Evolutionary conservation across 106 monocot genomes (phyloP).

Genomic region (Platanthera zijinensis): DNA sequence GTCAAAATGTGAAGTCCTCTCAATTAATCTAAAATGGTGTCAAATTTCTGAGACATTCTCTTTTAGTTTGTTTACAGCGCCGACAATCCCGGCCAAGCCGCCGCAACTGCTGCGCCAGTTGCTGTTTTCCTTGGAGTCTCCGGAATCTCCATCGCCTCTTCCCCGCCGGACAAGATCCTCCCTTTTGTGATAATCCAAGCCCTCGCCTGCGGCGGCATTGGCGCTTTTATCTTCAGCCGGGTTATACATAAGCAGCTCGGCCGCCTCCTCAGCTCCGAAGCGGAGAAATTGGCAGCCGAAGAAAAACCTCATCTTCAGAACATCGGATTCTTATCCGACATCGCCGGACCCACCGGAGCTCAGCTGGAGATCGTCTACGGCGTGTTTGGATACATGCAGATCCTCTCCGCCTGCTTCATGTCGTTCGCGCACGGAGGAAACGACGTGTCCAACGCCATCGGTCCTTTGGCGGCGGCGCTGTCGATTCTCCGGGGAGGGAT

Average conservation of each 20-base stretch:
- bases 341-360: conserved; percentile 85
- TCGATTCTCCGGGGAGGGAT: conserved; percentile 67
- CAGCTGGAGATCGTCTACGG: conserved; percentile 93
- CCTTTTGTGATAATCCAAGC: conserved; percentile 54
- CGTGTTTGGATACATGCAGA: conserved; percentile 96
- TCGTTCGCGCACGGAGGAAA: conserved; percentile 97
- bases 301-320: conserved; percentile 19
- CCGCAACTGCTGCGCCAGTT: conserved; percentile 79
- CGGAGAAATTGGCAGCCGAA: conserved; percentile 21
- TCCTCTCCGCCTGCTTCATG: conserved; percentile 99
- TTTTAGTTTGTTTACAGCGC: conserved; percentile 94
- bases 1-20: no score
- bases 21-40: no score
- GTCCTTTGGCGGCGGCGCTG: conserved; percentile 83
- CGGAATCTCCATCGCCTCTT: conserved; percentile 76
- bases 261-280: conserved; percentile 63
- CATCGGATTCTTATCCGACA: conserved; percentile 54
- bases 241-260: conserved; percentile 86
- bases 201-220: conserved; percentile 48
- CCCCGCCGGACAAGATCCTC: conserved; percentile 68
- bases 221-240: conserved; percentile 50
- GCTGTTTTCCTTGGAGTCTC: conserved; percentile 77
- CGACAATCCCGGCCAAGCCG: conserved; percentile 88
- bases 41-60: neutral
- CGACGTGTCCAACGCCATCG: conserved; percentile 96